A percentile compares a stretch with the other conserved stretches of the same genome.
These are phyloP conservation scores for Mortierella sp. DNA, from an alignment of 371 early-diverging fungal genomes.

Conservation along the genomic window DNA sequence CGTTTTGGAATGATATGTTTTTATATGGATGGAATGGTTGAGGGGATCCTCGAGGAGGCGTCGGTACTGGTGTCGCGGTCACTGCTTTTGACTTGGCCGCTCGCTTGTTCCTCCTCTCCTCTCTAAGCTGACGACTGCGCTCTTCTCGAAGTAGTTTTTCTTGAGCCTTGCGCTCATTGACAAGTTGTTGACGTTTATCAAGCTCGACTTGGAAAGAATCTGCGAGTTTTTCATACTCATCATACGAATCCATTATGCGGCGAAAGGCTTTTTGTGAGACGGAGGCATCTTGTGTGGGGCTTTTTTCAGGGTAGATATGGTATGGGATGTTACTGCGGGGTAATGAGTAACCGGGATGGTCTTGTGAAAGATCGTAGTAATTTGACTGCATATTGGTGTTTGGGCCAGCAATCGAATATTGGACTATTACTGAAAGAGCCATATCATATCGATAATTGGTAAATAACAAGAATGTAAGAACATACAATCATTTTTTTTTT, in stretches of 20 bases:
- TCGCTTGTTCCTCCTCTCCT: constrained; percentile 20
- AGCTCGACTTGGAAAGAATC: constrained; percentile 48
- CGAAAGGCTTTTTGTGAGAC: constrained; percentile 37
- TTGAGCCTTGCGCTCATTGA: constrained; percentile 21
- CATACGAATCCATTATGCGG: constrained; percentile 43
- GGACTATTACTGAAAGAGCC: too few relatives aligned
- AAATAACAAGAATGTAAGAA: neutral
- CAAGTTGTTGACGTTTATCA: constrained; percentile 23
- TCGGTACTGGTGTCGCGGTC: neutral
- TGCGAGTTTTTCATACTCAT: constrained; percentile 39
- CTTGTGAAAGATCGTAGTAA: constrained; percentile 15
- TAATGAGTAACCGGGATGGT: constrained; percentile 33
- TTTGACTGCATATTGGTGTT: neutral
- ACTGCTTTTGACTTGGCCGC: constrained; percentile 8
- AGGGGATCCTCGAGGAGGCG: constrained; percentile 4
- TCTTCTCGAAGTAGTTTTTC: constrained; percentile 26
- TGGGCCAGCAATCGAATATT: too few relatives aligned
- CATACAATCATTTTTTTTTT: too few relatives aligned
- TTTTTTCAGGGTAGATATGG: constrained; percentile 30
- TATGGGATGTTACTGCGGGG: constrained; percentile 53
- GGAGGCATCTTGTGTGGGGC: constrained; percentile 1
- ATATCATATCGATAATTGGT: too few relatives aligned
- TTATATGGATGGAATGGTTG: constrained; percentile 9
- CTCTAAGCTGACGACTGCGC: constrained; percentile 16
- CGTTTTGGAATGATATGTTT: neutral